Conservation (phyloP, 306 rosid species). For the Fragaria vesca region DNA sequence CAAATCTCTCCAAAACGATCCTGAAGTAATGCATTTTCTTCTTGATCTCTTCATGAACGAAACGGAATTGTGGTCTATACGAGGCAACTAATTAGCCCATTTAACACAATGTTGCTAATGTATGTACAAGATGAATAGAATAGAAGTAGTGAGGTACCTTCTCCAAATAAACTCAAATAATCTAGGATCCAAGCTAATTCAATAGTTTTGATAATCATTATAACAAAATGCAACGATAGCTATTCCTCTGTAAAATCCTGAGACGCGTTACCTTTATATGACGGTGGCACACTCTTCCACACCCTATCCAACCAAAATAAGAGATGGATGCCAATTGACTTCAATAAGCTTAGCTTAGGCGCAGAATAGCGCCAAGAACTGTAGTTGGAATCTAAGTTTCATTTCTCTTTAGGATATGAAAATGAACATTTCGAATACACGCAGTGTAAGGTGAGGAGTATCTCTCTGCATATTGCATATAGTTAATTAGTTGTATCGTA, state of each 20-base stretch:
- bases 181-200: background rate
- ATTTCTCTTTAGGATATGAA: background rate
- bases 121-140: background rate
- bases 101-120: background rate
- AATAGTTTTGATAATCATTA: background rate
- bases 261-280: background rate
- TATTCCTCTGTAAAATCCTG: background rate
- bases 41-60: background rate
- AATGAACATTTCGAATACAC: background rate
- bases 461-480: background rate
- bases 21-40: background rate
- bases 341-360: background rate
- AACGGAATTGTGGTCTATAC: background rate
- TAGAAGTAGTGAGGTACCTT: background rate
- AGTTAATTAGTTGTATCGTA: no score
- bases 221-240: background rate
- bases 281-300: background rate
- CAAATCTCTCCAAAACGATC: background rate
- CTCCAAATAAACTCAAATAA: background rate
- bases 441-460: background rate
- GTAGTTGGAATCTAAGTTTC: background rate
- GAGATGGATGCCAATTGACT: background rate
- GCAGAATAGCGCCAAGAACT: background rate
- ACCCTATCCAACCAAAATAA: background rate
- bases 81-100: background rate